Conservation (phyloP, 208 protist genomes). For the Leishmania major region DNA sequence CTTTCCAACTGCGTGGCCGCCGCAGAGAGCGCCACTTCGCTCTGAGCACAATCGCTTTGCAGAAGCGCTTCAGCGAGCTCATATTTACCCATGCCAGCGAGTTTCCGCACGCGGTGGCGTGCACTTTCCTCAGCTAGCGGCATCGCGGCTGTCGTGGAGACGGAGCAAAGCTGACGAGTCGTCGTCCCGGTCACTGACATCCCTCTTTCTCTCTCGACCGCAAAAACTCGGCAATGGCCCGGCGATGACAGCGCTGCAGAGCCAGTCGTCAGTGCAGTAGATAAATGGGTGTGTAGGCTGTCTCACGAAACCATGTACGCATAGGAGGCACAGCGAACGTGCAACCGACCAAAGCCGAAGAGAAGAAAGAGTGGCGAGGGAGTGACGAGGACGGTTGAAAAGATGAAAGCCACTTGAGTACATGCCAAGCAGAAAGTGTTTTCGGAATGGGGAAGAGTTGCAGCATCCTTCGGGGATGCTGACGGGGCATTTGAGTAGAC, state of each 20-base stretch:
- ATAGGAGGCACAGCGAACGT: background rate
- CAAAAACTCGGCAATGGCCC: background rate
- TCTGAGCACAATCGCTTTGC: conserved; percentile 13
- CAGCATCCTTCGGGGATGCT: background rate
- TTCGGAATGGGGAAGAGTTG: background rate
- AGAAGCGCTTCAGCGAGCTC: conserved; percentile 27
- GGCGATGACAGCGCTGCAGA: background rate
- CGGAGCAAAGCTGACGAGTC: background rate
- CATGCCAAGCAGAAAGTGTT: conserved; percentile 3
- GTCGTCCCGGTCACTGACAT: background rate
- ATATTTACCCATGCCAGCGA: conserved; percentile 41
- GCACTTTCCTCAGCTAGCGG: background rate
- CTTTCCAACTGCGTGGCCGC: conserved; percentile 38
- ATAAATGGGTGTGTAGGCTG: background rate
- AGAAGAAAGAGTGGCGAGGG: background rate
- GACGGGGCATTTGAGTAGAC: background rate
- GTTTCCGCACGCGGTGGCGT: conserved; percentile 22
- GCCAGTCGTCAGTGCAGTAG: background rate
- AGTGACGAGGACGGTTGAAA: background rate
- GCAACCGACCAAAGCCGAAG: background rate
- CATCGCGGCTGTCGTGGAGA: conserved; percentile 3
- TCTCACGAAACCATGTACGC: background rate
- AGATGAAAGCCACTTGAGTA: background rate
- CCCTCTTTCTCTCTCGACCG: background rate
- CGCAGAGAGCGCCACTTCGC: conserved; percentile 9